Conservation (phyloP, 208 protist genomes). For the Phytomonas francai region DNA sequence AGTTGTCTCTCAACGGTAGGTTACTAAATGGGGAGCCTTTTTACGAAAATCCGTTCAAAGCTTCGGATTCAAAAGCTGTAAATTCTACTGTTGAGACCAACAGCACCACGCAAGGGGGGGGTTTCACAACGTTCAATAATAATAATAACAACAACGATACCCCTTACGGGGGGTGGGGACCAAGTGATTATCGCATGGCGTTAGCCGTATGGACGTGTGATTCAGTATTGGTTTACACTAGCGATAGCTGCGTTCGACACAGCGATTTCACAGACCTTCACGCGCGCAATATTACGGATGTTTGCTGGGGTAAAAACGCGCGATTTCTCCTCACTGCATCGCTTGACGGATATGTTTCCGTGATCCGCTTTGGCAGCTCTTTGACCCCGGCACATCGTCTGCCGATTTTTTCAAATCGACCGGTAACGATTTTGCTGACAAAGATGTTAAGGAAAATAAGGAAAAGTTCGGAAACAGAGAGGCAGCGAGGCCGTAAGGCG, state of each 20-base stretch:
- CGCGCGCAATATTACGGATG: slow-evolving; percentile 85
- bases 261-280: slow-evolving; percentile 87
- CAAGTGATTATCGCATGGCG: slow-evolving; percentile 76
- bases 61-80: no score
- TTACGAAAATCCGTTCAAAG: no score
- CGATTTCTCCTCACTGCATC: slow-evolving; percentile 61
- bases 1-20: no score
- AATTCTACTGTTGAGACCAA: no score
- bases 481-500: background rate
- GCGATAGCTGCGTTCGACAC: slow-evolving; percentile 61
- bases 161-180: slow-evolving; percentile 46
- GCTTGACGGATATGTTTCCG: slow-evolving; percentile 80
- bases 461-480: slow-evolving; percentile 3
- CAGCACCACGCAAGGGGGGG: no score
- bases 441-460: slow-evolving; percentile 26
- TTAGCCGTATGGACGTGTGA: slow-evolving; percentile 82
- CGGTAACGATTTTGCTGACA: slow-evolving; percentile 28
- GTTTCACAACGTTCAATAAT: background rate
- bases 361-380: slow-evolving; percentile 51
- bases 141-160: slow-evolving; percentile 9
- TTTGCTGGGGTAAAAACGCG: slow-evolving; percentile 60
- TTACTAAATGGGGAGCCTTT: no score
- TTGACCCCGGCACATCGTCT: slow-evolving; percentile 47
- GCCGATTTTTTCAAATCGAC: slow-evolving; percentile 44
- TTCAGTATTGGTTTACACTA: slow-evolving; percentile 82